These are phyloP conservation scores for Arabidopsis thaliana DNA, from an alignment of 345 rosid genomes.

Conservation along the genomic window DNA sequence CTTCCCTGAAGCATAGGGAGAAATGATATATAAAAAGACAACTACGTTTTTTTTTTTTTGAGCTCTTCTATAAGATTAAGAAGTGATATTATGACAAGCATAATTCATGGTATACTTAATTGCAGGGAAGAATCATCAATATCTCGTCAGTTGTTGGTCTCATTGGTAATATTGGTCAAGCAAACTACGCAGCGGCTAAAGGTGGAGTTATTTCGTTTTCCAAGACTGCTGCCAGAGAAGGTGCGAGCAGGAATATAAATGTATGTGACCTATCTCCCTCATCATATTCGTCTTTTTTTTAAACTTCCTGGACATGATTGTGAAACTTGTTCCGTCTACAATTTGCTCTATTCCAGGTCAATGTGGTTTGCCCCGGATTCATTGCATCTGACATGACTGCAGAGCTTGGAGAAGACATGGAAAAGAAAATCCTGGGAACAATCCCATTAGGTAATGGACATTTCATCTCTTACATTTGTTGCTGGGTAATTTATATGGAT, in stretches of 20 bases:
- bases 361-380: slow-evolving; percentile 93
- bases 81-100: not conserved
- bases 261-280: slow-evolving; percentile 49
- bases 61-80: slow-evolving; percentile 17
- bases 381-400: slow-evolving; percentile 96
- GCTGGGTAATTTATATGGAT: not conserved
- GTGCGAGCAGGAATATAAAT: slow-evolving; percentile 87
- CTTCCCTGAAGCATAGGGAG: not conserved
- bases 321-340: not conserved
- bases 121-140: slow-evolving; percentile 88
- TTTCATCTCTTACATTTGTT: slow-evolving; percentile 2
- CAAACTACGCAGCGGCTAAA: slow-evolving; percentile 98
- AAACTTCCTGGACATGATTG: not conserved
- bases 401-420: slow-evolving; percentile 87
- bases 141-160: slow-evolving; percentile 95
- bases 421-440: slow-evolving; percentile 85
- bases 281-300: not conserved
- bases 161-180: slow-evolving; percentile 94
- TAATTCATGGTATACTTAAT: slow-evolving; percentile 1
- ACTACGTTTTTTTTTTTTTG: not conserved
- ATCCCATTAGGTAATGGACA: slow-evolving; percentile 80
- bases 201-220: slow-evolving; percentile 96
- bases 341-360: slow-evolving; percentile 58
- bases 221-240: slow-evolving; percentile 87
- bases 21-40: not conserved